These are phyloP conservation scores for Cladosporium sp. DNA, from an alignment of 2,329 filamentous ascomycete genomes.

Conservation along the genomic window DNA sequence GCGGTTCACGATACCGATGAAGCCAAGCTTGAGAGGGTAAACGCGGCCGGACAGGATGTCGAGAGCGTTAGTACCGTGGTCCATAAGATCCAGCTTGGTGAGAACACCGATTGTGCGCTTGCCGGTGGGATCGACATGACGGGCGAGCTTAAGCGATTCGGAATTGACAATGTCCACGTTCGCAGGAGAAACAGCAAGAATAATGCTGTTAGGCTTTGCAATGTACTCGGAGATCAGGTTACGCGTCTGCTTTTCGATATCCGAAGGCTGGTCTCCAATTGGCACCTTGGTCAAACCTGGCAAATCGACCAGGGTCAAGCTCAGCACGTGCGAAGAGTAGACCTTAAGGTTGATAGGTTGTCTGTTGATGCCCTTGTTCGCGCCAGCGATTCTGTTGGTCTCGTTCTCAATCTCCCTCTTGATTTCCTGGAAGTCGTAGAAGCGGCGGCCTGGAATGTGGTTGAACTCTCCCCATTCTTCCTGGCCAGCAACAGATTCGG, in stretches of 20 bases:
- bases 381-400: conserved; percentile 89
- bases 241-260: conserved; percentile 98
- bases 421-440: conserved; percentile 89
- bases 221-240: conserved; percentile 98
- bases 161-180: conserved; percentile 99
- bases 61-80: conserved; percentile 95
- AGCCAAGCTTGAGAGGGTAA: conserved; percentile 93
- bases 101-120: conserved; percentile 94
- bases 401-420: conserved; percentile 97
- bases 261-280: conserved; percentile 93
- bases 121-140: conserved; percentile 93
- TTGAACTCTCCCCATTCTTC: conserved; percentile 93
- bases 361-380: conserved; percentile 97
- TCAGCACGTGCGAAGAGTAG: conserved; percentile 94
- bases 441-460: conserved; percentile 84
- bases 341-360: conserved; percentile 98
- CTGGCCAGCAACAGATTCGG: conserved; percentile 67
- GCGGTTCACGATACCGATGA: conserved; percentile 96
- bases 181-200: conserved; percentile 92
- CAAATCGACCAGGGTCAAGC: conserved; percentile 92
- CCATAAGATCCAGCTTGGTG: conserved; percentile 97
- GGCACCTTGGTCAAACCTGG: conserved; percentile 96
- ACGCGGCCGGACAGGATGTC: conserved; percentile 97
- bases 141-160: conserved; percentile 91
- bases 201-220: conserved; percentile 97